A percentile compares a stretch with the other conserved stretches of the same genome.
phyloP scores from a whole-genome alignment of 2,329 filamentous ascomycete genomes.

The Chaetomium globosum region DNA sequence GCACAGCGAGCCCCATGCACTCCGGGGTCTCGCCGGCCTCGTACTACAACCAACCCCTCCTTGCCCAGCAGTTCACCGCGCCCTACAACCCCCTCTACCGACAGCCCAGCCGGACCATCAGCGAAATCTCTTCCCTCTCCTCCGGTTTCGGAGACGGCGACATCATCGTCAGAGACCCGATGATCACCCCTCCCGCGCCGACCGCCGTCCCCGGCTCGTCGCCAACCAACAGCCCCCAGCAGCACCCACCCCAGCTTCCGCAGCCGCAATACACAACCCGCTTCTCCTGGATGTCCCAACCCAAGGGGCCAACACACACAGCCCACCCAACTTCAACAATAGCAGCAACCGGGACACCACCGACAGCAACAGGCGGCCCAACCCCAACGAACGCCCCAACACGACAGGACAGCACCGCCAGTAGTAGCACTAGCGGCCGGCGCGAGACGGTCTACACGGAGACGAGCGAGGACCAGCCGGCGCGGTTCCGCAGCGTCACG shows the following conservation, averaged over 20 bases:
- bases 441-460: conserved; percentile 58
- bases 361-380: conserved; percentile 29
- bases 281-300: conserved; percentile 45
- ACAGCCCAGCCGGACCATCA: conserved; percentile 46
- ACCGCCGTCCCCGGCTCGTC: conserved; percentile 25
- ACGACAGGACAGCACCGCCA: not conserved
- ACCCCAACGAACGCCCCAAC: conserved; percentile 1
- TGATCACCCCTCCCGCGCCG: conserved; percentile 36
- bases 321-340: conserved; percentile 20
- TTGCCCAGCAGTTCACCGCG: conserved; percentile 44
- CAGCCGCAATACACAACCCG: conserved; percentile 28
- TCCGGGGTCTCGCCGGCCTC: conserved; percentile 43
- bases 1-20: conserved; percentile 40
- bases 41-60: conserved; percentile 47
- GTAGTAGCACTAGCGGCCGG: conserved; percentile 29
- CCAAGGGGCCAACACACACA: not conserved
- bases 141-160: conserved; percentile 67
- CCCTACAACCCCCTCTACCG: conserved; percentile 44
- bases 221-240: conserved; percentile 28
- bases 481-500: conserved; percentile 60
- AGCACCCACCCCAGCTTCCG: not conserved
- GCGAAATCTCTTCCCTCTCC: conserved; percentile 62
- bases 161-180: conserved; percentile 49
- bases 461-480: conserved; percentile 56
- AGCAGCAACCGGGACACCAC: not conserved